Evolutionary conservation across 202 grass and related monocot species (phyloP).

Genomic region (Schoenoplectus tabernaemontani): DNA sequence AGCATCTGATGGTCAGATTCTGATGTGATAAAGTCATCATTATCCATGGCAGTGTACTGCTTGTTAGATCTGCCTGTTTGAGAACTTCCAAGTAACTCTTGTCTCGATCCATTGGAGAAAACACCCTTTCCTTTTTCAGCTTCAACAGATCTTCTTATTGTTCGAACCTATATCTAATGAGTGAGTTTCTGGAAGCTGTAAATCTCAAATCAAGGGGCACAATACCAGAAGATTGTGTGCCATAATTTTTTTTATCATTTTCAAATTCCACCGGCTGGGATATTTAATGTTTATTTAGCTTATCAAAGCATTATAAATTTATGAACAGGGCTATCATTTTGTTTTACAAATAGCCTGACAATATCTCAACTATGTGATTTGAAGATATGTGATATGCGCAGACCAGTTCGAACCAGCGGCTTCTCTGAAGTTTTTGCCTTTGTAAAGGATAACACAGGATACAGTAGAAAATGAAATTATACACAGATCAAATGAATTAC

Average conservation of each 20-base stretch:
- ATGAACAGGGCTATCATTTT: neutral
- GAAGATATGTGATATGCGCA: too few species aligned
- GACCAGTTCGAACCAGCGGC: neutral
- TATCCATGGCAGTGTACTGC: constrained; percentile 38
- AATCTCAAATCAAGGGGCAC: neutral
- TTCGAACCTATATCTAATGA: constrained; percentile 38
- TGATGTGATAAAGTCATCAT: constrained; percentile 85
- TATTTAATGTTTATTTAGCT: neutral
- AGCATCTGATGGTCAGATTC: constrained; percentile 96
- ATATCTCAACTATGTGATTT: neutral
- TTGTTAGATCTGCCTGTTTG: constrained; percentile 47
- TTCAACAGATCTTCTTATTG: constrained; percentile 61
- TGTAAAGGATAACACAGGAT: neutral
- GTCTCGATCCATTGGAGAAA: constrained; percentile 29
- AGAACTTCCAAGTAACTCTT: constrained; percentile 40
- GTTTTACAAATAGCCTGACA: neutral
- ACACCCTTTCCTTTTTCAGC: constrained; percentile 43
- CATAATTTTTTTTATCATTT: neutral
- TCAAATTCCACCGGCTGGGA: neutral
- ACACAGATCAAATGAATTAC: constrained; percentile 19
- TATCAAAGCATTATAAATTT: neutral
- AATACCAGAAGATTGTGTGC: neutral
- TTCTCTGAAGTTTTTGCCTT: neutral
- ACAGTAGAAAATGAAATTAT: neutral
- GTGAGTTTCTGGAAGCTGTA: constrained; percentile 13